Evolutionary conservation across 768 basidiomycete species (phyloP).

Genomic region (Bullera alba): DNA sequence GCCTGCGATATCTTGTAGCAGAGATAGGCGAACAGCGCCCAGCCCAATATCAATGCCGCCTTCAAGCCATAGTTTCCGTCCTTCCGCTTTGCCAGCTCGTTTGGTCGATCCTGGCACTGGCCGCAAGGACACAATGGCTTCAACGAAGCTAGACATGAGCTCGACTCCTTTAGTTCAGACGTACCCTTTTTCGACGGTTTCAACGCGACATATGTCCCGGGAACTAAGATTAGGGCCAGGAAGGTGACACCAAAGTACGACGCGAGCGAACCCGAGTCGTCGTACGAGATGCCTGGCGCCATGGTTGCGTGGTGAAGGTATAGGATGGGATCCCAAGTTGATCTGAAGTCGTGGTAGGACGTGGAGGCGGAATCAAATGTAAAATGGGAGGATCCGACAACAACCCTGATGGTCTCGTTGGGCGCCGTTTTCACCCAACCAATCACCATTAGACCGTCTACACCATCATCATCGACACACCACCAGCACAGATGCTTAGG

Average conservation of each 20-base stretch:
- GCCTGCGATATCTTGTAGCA: conserved; percentile 58
- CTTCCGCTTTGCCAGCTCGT: conserved; percentile 32
- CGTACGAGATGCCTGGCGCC: conserved; percentile 46
- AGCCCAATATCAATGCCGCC: conserved; percentile 64
- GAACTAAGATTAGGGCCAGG: conserved; percentile 73
- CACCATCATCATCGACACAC: too few species aligned
- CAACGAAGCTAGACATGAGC: conserved; percentile 37
- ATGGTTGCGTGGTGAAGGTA: too few species aligned
- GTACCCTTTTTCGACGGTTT: conserved; percentile 46
- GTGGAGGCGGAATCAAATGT: too few species aligned
- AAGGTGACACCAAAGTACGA: conserved; percentile 83
- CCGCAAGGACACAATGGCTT: conserved; percentile 51
- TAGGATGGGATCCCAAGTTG: too few species aligned
- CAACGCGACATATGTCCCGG: conserved; percentile 55
- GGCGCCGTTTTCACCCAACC: too few species aligned
- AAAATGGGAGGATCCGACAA: too few species aligned
- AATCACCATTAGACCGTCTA: too few species aligned
- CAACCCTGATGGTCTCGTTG: too few species aligned
- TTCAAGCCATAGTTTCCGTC: conserved; percentile 48
- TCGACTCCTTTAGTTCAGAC: conserved; percentile 49
- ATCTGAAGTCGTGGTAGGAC: too few species aligned
- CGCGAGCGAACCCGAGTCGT: conserved; percentile 45
- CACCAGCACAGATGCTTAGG: too few species aligned
- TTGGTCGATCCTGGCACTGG: conserved; percentile 51
- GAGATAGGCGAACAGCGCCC: conserved; percentile 64